Evolutionary conservation across 2,329 filamentous ascomycete species (phyloP), one percentile per base, ranked within the genome.

Genomic region (Penicillium sp.): DNA sequence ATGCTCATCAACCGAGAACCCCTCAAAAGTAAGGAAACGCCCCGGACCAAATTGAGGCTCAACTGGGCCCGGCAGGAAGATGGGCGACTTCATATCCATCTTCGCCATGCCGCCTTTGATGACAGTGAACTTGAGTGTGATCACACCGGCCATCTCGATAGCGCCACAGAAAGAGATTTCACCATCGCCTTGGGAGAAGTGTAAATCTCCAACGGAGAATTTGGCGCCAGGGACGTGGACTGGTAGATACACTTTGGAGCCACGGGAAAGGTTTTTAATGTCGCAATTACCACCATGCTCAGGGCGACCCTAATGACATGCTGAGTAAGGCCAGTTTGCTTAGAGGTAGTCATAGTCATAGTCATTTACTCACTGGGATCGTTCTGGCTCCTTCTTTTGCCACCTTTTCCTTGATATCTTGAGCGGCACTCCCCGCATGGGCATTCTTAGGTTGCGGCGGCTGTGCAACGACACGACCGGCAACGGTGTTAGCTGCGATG

Each of bases 221-320:
- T 96, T 96, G 46, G 92, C 93, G 0, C 93, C 93, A 0, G 83
- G 77, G 4, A 97, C 91, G 69, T 96, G 92, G 0, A 97, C 89
- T 0, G 93, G 93, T 0, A 96, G 83, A 72, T 92, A 96, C 0
- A 96, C 90, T 71, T 93, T 94, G 58, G 84, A 88, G 2, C 91
- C 91, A 6, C 91, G 81, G 1, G 85, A 89, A 33, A 96, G 81
- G 68, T 95, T 95, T 79, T 96, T 96, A 75, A 96, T 95, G 66
- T 96, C 92, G 71, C 91, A 95, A 69, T 96, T 96, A 0, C 92
- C 93, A 14, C 93, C 93, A 67, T 96, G 90, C 69, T 96, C 92
- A 0, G 92, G 91, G 0, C 92, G 81, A 2, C 92, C 85, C 52
- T 77, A 19, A 2, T 13, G 18, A 41, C 3, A 39, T 6, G 13